Conservation (phyloP, 2,329 filamentous ascomycete genomes). For the Daldinia sp. region DNA sequence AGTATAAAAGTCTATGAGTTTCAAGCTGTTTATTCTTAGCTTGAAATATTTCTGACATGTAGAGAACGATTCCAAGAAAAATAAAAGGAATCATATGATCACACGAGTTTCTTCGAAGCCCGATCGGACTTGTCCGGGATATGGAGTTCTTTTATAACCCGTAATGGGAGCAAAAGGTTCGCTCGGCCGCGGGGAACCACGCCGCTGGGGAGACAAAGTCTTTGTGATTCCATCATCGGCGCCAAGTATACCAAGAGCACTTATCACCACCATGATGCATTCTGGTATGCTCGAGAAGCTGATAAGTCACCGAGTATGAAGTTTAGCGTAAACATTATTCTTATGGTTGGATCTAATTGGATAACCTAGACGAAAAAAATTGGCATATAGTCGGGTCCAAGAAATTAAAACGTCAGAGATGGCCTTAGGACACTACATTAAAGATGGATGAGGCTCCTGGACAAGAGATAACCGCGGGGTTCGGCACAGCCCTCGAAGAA, state of each 20-base stretch:
- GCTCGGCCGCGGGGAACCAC: constrained; percentile 8
- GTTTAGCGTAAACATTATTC: constrained; percentile 13
- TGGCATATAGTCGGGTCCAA: constrained; percentile 21
- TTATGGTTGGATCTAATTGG: constrained; percentile 18
- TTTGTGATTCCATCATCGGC: constrained; percentile 13
- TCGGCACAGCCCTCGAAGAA: constrained; percentile 4
- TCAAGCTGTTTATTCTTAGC: constrained; percentile 3
- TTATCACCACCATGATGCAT: constrained; percentile 23
- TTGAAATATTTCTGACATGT: neutral
- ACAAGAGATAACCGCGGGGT: constrained; percentile 26
- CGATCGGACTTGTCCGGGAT: constrained; percentile 8
- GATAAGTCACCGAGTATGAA: constrained; percentile 17
- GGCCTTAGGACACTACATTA: constrained; percentile 9
- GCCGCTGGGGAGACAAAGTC: constrained; percentile 11
- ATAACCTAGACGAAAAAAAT: neutral
- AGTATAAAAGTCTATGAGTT: neutral
- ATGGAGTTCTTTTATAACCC: constrained; percentile 20
- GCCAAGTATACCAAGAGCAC: constrained; percentile 36
- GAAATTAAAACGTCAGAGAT: constrained; percentile 33
- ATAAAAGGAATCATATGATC: constrained; percentile 5
- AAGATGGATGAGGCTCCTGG: constrained; percentile 30
- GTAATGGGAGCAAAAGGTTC: constrained; percentile 2
- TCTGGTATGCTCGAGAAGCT: constrained; percentile 15
- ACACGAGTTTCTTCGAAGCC: neutral
- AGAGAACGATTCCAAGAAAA: neutral